Conservation (phyloP, 2,329 filamentous ascomycete species). For the Malbranchea zuffiana region DNA sequence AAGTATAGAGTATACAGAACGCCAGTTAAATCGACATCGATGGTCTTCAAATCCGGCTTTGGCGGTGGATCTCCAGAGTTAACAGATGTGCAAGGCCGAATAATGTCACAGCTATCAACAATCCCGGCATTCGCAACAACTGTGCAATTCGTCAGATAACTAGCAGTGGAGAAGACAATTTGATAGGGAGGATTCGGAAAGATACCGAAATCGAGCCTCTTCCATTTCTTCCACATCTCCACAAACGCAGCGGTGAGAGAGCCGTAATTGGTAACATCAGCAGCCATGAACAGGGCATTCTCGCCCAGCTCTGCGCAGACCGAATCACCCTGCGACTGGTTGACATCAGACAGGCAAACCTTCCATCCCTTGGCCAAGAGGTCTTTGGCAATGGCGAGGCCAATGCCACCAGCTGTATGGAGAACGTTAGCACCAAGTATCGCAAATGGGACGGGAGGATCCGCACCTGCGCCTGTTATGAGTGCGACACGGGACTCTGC, state of each 20-base stretch:
- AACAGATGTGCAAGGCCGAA: neutral
- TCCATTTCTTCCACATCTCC: conserved; percentile 34
- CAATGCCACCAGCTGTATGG: conserved; percentile 33
- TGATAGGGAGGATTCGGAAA: neutral
- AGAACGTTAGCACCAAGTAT: no score
- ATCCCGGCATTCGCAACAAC: conserved; percentile 1
- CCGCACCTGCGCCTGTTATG: no score
- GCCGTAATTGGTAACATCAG: conserved; percentile 39
- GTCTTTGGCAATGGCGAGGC: conserved; percentile 32
- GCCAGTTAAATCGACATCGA: conserved; percentile 25
- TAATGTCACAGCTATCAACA: neutral
- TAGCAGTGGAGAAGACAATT: no score
- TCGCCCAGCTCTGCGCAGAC: conserved; percentile 25
- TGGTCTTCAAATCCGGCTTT: conserved; percentile 25
- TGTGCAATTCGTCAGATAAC: no score
- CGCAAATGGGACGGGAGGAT: no score
- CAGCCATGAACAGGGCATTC: conserved; percentile 34
- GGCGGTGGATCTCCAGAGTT: conserved; percentile 13
- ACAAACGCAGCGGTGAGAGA: conserved; percentile 36
- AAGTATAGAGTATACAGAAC: conserved; percentile 30
- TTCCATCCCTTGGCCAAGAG: conserved; percentile 27
- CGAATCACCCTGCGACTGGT: conserved; percentile 23
- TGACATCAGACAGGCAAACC: conserved; percentile 30
- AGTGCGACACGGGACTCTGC: no score
- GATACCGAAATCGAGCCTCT: conserved; percentile 33